phyloP scores from a whole-genome alignment of 441 rosid genomes.

The Caryocar brasiliense region DNA sequence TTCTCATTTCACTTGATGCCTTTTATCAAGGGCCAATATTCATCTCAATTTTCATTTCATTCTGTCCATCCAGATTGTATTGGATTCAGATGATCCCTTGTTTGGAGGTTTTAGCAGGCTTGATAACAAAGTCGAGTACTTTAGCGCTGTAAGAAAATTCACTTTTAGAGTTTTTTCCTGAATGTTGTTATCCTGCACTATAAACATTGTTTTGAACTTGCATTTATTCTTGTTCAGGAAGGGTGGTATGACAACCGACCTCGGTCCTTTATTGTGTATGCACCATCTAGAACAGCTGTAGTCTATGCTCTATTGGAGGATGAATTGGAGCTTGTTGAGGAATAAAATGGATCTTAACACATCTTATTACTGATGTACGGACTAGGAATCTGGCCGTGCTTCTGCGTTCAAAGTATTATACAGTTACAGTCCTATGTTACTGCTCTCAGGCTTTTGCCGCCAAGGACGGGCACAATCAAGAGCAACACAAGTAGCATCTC shows the following conservation, averaged over 20 bases:
- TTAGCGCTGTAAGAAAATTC: conserved; percentile 56
- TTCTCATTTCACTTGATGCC: too few species aligned
- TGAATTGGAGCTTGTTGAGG: conserved; percentile 9
- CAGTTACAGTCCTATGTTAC: background rate
- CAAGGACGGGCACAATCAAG: background rate
- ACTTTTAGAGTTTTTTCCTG: background rate
- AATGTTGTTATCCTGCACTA: background rate
- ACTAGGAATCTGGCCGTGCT: conserved; percentile 1
- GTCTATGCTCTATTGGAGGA: conserved; percentile 65
- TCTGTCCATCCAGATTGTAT: conserved; percentile 42
- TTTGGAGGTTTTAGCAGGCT: conserved; percentile 79
- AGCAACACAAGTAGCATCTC: too few species aligned
- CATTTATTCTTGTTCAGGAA: conserved; percentile 37
- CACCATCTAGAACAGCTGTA: conserved; percentile 83
- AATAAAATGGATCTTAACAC: background rate
- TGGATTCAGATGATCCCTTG: conserved; percentile 68
- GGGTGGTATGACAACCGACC: conserved; percentile 73
- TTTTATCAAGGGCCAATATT: too few species aligned
- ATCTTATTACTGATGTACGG: background rate
- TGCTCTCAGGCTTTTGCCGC: background rate
- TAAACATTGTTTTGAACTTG: background rate
- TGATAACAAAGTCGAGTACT: conserved; percentile 52
- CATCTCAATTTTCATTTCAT: background rate
- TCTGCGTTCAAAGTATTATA: background rate
- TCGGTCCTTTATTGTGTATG: conserved; percentile 61